Evolutionary conservation across 2,329 filamentous ascomycete genomes (phyloP).

Genomic region (Aspergillus sergii): DNA sequence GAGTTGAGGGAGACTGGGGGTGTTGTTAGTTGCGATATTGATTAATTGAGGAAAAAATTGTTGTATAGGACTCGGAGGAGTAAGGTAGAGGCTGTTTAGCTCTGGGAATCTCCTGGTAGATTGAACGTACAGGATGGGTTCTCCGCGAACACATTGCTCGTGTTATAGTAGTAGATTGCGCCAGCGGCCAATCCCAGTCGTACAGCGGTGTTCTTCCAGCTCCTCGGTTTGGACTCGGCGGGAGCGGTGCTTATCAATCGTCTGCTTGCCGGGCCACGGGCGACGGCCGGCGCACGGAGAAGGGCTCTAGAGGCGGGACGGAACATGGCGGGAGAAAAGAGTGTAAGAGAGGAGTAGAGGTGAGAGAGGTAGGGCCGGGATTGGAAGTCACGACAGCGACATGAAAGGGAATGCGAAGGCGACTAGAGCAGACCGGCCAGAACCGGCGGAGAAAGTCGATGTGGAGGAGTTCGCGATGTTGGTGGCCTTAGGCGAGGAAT

Average conservation of each 20-base stretch:
- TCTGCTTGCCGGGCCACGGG: constrained; percentile 34
- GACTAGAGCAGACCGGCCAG: constrained; percentile 6
- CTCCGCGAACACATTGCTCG: constrained; percentile 82
- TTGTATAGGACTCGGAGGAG: not conserved
- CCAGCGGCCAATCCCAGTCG: constrained; percentile 77
- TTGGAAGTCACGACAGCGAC: constrained; percentile 6
- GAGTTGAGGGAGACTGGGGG: constrained; percentile 36
- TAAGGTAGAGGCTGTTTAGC: not conserved
- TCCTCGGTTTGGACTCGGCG: constrained; percentile 68
- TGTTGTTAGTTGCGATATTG: constrained; percentile 8
- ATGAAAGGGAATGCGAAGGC: constrained; percentile 7
- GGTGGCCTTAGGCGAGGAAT: constrained; percentile 7
- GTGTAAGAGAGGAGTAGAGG: constrained; percentile 10
- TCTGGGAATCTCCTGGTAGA: not conserved
- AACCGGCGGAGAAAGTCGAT: constrained; percentile 11
- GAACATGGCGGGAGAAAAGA: constrained; percentile 48
- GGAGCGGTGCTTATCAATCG: constrained; percentile 60
- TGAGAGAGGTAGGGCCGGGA: constrained; percentile 2
- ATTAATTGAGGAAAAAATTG: not conserved
- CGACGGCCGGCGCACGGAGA: constrained; percentile 40
- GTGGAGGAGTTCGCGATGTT: constrained; percentile 11
- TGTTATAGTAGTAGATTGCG: constrained; percentile 92
- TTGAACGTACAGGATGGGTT: constrained; percentile 69
- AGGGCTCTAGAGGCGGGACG: constrained; percentile 52
- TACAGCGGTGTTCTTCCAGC: constrained; percentile 75